A percentile compares a stretch with the other conserved stretches of the same genome.
phyloP scores from a whole-genome alignment of 2,329 filamentous ascomycete genomes.

The Cordyceps cateniannulata region DNA sequence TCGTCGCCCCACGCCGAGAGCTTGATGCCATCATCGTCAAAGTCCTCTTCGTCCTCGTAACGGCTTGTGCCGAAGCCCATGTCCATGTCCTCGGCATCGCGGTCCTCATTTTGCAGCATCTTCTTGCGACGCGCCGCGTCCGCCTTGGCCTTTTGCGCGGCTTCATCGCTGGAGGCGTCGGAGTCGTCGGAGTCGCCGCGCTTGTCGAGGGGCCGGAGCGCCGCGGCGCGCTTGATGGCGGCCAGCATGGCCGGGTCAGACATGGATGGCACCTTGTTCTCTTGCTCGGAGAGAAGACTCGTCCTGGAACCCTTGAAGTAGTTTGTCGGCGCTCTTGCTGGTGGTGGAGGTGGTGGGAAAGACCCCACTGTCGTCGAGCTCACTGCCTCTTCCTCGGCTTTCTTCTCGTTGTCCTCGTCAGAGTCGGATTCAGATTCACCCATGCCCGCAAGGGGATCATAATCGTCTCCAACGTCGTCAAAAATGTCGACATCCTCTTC shows the following conservation, averaged over 20 bases:
- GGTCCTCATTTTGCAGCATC: constrained; percentile 66
- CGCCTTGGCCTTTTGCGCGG: constrained; percentile 38
- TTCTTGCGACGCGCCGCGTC: constrained; percentile 64
- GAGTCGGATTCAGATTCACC: constrained; percentile 38
- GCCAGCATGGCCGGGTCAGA: constrained; percentile 74
- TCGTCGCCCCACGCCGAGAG: constrained; percentile 58
- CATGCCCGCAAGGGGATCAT: constrained; percentile 59
- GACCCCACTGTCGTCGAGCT: constrained; percentile 19
- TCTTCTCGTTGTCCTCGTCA: constrained; percentile 30
- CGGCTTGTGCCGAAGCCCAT: constrained; percentile 88
- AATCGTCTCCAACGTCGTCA: constrained; percentile 58
- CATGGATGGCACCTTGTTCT: constrained; percentile 47
- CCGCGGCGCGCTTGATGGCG: constrained; percentile 77
- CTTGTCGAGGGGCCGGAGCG: constrained; percentile 45
- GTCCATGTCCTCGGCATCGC: constrained; percentile 87
- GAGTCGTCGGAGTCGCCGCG: constrained; percentile 24
- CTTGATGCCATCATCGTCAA: constrained; percentile 62
- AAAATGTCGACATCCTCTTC: constrained; percentile 59
- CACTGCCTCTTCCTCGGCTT: constrained; percentile 17
- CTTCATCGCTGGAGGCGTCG: constrained; percentile 31
- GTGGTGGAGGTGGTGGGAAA: constrained; percentile 42
- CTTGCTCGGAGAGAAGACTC: constrained; percentile 46
- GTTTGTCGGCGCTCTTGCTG: constrained; percentile 39
- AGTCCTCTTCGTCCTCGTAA: constrained; percentile 81
- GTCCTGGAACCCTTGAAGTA: constrained; percentile 58